A percentile compares a stretch with the other conserved stretches of the same genome.
phyloP scores from a whole-genome alignment of 129 eudicot genomes.

The Mikania micrantha region DNA sequence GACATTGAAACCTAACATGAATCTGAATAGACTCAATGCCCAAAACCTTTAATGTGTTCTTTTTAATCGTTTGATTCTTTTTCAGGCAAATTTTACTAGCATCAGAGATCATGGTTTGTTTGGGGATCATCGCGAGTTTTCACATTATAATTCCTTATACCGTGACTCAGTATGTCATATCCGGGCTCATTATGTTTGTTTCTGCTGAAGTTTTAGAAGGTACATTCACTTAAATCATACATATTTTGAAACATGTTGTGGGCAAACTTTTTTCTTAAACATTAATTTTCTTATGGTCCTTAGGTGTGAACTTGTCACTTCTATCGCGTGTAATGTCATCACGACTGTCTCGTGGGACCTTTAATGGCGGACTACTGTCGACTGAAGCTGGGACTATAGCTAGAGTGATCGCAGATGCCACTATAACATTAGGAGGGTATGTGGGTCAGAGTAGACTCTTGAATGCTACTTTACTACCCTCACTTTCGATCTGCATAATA shows the following conservation, averaged over 20 bases:
- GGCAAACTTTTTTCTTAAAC: not conserved
- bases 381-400: slow-evolving; percentile 97
- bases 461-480: slow-evolving; percentile 70
- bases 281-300: not conserved
- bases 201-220: slow-evolving; percentile 97
- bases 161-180: slow-evolving; percentile 72
- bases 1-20: not conserved
- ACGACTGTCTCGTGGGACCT: slow-evolving; percentile 92
- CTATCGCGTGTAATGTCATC: slow-evolving; percentile 96
- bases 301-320: slow-evolving; percentile 83
- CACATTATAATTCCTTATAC: slow-evolving; percentile 54
- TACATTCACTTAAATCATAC: slow-evolving; percentile 9
- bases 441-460: slow-evolving; percentile 59
- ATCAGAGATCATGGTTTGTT: slow-evolving; percentile 73
- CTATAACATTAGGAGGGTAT: slow-evolving; percentile 76
- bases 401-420: slow-evolving; percentile 88
- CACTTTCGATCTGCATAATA: slow-evolving; percentile 58
- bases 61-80: not conserved
- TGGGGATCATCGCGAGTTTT: slow-evolving; percentile 78
- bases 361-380: slow-evolving; percentile 81
- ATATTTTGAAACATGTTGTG: not conserved
- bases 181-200: slow-evolving; percentile 89
- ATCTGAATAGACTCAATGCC: not conserved
- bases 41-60: not conserved
- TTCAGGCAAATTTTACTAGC: slow-evolving; percentile 91